A percentile compares a stretch with the other conserved stretches of the same genome.
phyloP scores from a whole-genome alignment of 768 basidiomycete genomes.

The Pulveroboletus sp. region DNA sequence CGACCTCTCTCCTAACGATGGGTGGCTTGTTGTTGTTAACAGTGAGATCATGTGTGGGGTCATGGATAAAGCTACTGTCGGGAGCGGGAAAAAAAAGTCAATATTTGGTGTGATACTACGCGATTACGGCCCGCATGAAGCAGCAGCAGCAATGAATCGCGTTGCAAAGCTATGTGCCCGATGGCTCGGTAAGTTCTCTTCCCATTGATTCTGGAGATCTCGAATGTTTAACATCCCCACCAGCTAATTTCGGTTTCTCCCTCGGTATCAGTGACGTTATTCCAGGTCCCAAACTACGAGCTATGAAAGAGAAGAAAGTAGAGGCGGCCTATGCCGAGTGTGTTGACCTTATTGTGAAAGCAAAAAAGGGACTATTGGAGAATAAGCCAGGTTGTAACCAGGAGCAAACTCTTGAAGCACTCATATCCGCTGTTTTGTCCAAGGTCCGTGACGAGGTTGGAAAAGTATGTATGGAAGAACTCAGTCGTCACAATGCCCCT shows the following conservation, averaged over 20 bases:
- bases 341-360: slow-evolving; percentile 78
- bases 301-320: slow-evolving; percentile 80
- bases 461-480: slow-evolving; percentile 95
- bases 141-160: slow-evolving; percentile 92
- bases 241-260: slow-evolving; percentile 96
- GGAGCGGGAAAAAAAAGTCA: slow-evolving; percentile 98
- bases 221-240: slow-evolving; percentile 2
- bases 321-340: slow-evolving; percentile 87
- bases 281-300: slow-evolving; percentile 78
- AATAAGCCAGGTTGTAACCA: slow-evolving; percentile 98
- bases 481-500: slow-evolving; percentile 96
- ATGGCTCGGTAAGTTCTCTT: slow-evolving; percentile 64
- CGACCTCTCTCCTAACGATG: slow-evolving; percentile 95
- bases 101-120: slow-evolving; percentile 97
- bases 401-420: slow-evolving; percentile 95
- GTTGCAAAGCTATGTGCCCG: slow-evolving; percentile 93
- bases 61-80: slow-evolving; percentile 97
- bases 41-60: slow-evolving; percentile 99
- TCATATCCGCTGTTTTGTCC: slow-evolving; percentile 89
- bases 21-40: slow-evolving; percentile 95
- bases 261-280: slow-evolving; percentile 98
- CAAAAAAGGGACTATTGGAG: slow-evolving; percentile 87
- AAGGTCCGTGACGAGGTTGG: slow-evolving; percentile 95
- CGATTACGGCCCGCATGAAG: slow-evolving; percentile 94
- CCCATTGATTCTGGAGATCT: neutral